A percentile compares a stretch with the other conserved stretches of the same genome.
These are phyloP conservation scores for Tinospora cordifolia DNA, from an alignment of 164 flowering plant species.

Conservation along the genomic window DNA sequence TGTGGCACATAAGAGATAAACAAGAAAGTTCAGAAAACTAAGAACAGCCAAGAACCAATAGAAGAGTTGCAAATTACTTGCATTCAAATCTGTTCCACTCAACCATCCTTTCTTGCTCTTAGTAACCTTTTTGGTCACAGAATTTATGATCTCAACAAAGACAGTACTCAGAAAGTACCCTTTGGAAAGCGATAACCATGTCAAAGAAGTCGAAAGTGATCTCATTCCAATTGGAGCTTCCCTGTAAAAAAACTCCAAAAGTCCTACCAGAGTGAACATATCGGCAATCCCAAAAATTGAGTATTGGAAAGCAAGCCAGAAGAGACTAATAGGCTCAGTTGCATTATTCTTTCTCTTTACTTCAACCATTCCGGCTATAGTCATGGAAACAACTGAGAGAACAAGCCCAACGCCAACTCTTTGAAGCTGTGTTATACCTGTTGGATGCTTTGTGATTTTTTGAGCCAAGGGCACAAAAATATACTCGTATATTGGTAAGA, in stretches of 20 bases:
- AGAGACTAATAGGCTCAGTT: conserved; percentile 37
- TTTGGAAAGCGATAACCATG: conserved; percentile 45
- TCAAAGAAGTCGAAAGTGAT: conserved; percentile 58
- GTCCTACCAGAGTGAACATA: conserved; percentile 59
- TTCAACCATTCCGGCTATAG: conserved; percentile 43
- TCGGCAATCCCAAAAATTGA: conserved; percentile 61
- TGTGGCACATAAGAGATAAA: conserved; percentile 42
- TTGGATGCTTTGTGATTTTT: conserved; percentile 39
- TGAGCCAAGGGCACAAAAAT: conserved; percentile 48
- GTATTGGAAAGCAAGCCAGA: conserved; percentile 64
- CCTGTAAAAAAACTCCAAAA: conserved; percentile 62
- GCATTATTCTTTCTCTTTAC: conserved; percentile 38
- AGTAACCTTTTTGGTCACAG: conserved; percentile 29
- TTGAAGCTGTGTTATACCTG: conserved; percentile 61
- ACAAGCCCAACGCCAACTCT: conserved; percentile 59
- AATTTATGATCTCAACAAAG: conserved; percentile 40
- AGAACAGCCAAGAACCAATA: conserved; percentile 62
- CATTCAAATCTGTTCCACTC: conserved; percentile 32
- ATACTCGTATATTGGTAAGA: conserved; percentile 51
- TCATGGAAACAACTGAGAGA: conserved; percentile 52
- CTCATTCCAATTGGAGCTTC: conserved; percentile 56
- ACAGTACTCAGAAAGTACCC: conserved; percentile 56
- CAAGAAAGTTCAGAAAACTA: conserved; percentile 42
- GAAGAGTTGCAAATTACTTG: conserved; percentile 39
- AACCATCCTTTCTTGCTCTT: conserved; percentile 46